These are phyloP conservation scores for Apostasia shenzhenica DNA, from an alignment of 106 monocot genomes.

Conservation along the genomic window DNA sequence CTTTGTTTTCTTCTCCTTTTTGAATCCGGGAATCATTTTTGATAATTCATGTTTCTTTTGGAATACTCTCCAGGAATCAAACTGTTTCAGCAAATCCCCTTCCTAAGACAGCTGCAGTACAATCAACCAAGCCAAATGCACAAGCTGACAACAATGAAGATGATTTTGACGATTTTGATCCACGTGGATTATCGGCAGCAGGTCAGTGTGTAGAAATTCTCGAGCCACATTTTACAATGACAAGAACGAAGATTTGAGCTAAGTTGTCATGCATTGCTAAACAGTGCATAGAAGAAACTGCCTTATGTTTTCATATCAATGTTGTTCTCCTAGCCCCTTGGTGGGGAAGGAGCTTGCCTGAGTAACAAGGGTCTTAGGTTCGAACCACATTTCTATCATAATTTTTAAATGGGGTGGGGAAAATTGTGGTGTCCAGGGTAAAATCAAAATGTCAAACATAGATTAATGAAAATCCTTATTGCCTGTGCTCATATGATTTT, in stretches of 20 bases:
- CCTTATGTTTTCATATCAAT: no score
- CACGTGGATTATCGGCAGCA: conserved; percentile 60
- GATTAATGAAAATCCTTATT: no score
- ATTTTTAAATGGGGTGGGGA: no score
- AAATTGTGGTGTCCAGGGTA: no score
- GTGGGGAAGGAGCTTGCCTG: no score
- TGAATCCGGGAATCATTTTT: not conserved
- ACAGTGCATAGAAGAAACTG: no score
- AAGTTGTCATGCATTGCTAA: no score
- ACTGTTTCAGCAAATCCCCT: conserved; percentile 20
- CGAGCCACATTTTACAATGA: not conserved
- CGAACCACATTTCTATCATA: no score
- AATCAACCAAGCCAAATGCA: conserved; percentile 24
- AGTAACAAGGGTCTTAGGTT: no score
- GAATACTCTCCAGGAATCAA: conserved; percentile 15
- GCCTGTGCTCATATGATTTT: not conserved
- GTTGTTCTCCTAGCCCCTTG: no score
- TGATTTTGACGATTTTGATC: conserved; percentile 93
- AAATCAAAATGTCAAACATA: no score
- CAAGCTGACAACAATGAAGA: conserved; percentile 25
- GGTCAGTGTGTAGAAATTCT: conserved; percentile 32
- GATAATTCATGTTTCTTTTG: not conserved
- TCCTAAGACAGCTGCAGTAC: conserved; percentile 7
- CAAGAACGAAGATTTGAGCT: not conserved
- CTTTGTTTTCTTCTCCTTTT: not conserved